Evolutionary conservation across 2,329 filamentous ascomycete genomes (phyloP), one percentile per base, ranked within the genome.

Genomic region (Diplodia corticola): DNA sequence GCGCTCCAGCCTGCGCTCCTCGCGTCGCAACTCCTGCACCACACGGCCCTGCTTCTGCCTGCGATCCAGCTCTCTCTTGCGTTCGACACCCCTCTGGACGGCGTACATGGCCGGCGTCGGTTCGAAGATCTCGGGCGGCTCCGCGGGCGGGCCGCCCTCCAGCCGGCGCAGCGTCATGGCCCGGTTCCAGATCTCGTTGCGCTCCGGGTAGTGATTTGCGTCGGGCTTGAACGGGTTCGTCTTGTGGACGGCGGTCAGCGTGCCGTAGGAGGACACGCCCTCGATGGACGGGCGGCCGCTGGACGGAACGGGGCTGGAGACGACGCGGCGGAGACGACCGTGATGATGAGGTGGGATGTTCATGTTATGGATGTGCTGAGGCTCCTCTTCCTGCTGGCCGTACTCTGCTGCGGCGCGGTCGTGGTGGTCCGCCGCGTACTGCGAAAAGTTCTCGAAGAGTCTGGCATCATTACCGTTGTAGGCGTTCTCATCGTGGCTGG

Each of bases 121-220:
- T 9, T 12, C 17, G 28, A 22, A 17, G 37, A 44, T 5, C 7
- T n/a, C 22, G 9, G 5, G 5, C 9, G 3, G 5, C 24, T 46
- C 55, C 24, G 37, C 24, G 24, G 55, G 37, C 40, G 44, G 40
- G 28, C 57, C 57, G 44, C 57, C 57, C 13, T 61, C 57, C 1
- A 61, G 57, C 17, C 57, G 10, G 28, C 57, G 57, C 44, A 61
- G 44, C 26, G 57, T 28, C 40, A 48, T 46, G 17, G 57, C 40
- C n/a, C 57, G 57, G 57, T 61, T 33, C 57, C 57, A 61, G 5
- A 35, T 10, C 13, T n/a, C 28, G 28, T 33, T 15, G 13, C 24
- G 15, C n/a, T 61, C 57, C n/a, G 44, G 44, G 44, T 61, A 44
- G 10, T 35, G 44, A 10, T 24, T 28, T 1, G 15, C 26, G 26